These are phyloP conservation scores for Gaeumannomyces tritici DNA, from an alignment of 2,329 filamentous ascomycete species.

Conservation along the genomic window DNA sequence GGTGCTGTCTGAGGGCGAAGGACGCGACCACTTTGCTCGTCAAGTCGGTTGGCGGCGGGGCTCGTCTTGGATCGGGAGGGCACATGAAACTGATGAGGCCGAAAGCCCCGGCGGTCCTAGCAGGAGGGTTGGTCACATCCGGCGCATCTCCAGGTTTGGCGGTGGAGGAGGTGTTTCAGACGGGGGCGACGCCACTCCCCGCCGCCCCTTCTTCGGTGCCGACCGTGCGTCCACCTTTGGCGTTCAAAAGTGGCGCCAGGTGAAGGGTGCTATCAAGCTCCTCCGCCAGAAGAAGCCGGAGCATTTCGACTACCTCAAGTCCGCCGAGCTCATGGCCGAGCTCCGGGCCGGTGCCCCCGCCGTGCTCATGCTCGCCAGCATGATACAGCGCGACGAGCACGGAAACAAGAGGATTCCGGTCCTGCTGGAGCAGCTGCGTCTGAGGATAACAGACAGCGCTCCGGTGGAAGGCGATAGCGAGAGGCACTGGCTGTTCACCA, in stretches of 20 bases:
- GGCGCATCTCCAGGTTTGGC: slow-evolving; percentile 56
- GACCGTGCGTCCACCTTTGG: slow-evolving; percentile 65
- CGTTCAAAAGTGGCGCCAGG: slow-evolving; percentile 81
- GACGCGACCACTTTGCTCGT: slow-evolving; percentile 49
- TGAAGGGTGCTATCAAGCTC: slow-evolving; percentile 79
- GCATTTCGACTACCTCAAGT: slow-evolving; percentile 87
- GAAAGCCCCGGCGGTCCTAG: slow-evolving; percentile 37
- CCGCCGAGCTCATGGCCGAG: slow-evolving; percentile 92
- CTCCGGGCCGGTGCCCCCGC: slow-evolving; percentile 86
- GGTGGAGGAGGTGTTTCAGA: slow-evolving; percentile 53
- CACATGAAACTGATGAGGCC: slow-evolving; percentile 40
- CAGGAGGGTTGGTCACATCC: slow-evolving; percentile 51
- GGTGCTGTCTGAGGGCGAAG: slow-evolving; percentile 67
- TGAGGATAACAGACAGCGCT: slow-evolving; percentile 72
- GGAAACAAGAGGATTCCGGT: slow-evolving; percentile 93
- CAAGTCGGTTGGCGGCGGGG: slow-evolving; percentile 49
- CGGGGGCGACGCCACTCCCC: slow-evolving; percentile 44
- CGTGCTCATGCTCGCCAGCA: slow-evolving; percentile 87
- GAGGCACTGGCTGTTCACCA: slow-evolving; percentile 77
- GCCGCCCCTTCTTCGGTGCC: slow-evolving; percentile 46
- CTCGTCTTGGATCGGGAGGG: slow-evolving; percentile 44
- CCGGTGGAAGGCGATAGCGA: slow-evolving; percentile 53
- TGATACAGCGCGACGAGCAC: slow-evolving; percentile 96
- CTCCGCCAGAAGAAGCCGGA: slow-evolving; percentile 78
- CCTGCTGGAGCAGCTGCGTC: slow-evolving; percentile 85